A percentile compares a stretch with the other conserved stretches of the same genome.
phyloP scores from a whole-genome alignment of 2,329 filamentous ascomycete genomes.

The Aspergillus jensenii region DNA sequence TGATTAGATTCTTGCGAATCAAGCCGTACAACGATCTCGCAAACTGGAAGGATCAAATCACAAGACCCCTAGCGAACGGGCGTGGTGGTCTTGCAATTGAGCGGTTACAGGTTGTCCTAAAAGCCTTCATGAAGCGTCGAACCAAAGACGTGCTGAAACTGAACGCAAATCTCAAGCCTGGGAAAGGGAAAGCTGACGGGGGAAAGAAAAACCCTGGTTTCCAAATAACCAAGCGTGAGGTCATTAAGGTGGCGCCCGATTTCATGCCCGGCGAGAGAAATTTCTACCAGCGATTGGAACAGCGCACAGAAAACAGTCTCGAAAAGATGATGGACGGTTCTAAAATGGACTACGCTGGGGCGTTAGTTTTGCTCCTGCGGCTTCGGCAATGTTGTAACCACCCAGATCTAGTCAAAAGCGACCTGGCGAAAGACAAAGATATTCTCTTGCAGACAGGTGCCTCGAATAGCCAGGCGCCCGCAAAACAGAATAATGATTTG shows the following conservation, averaged over 20 bases:
- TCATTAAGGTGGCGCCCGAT: conserved; percentile 74
- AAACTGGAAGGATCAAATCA: conserved; percentile 90
- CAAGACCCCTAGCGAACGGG: conserved; percentile 82
- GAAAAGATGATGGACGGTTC: conserved; percentile 82
- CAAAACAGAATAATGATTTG: conserved; percentile 62
- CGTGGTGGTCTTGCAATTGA: conserved; percentile 86
- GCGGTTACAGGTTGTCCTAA: conserved; percentile 78
- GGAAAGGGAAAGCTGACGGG: conserved; percentile 57
- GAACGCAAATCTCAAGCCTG: conserved; percentile 76
- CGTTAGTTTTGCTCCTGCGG: conserved; percentile 85
- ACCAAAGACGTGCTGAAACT: conserved; percentile 96
- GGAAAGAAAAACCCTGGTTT: conserved; percentile 61
- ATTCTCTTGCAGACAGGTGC: conserved; percentile 67
- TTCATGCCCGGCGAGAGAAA: conserved; percentile 77
- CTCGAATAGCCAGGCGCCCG: conserved; percentile 49
- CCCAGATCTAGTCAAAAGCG: conserved; percentile 79
- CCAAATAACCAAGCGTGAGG: conserved; percentile 86
- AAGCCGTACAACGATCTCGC: conserved; percentile 83
- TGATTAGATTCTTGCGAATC: conserved; percentile 90
- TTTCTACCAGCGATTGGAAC: conserved; percentile 83
- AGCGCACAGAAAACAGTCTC: conserved; percentile 81
- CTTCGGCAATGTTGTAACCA: conserved; percentile 95
- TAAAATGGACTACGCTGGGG: conserved; percentile 86
- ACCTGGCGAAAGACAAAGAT: conserved; percentile 84
- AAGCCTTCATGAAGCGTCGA: conserved; percentile 97